These are phyloP conservation scores for Populus ilicifolia DNA, from an alignment of 345 rosid genomes.

Conservation along the genomic window DNA sequence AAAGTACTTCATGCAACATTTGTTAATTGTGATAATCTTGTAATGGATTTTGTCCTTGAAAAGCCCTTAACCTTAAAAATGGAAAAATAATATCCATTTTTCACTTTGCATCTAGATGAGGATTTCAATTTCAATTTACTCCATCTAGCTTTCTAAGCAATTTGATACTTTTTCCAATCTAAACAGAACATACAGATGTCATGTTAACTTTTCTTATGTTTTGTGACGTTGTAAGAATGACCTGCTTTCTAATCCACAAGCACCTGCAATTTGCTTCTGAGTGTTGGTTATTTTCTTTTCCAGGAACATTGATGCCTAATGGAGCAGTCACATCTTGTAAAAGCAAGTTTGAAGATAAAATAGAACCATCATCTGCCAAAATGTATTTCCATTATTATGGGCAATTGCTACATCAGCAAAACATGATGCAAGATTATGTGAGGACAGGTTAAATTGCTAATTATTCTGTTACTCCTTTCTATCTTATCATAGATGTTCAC, in stretches of 20 bases:
- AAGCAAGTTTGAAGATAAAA: slow-evolving; percentile 87
- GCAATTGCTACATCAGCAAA: slow-evolving; percentile 93
- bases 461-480: slow-evolving; percentile 9
- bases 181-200: neutral
- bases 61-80: neutral
- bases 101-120: neutral
- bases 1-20: neutral
- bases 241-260: neutral
- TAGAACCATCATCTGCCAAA: slow-evolving; percentile 89
- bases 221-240: neutral
- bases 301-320: slow-evolving; percentile 49
- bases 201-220: neutral
- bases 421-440: slow-evolving; percentile 98
- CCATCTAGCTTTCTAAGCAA: neutral
- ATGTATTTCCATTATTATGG: slow-evolving; percentile 99
- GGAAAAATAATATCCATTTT: neutral
- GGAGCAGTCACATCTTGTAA: slow-evolving; percentile 45
- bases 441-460: slow-evolving; percentile 68
- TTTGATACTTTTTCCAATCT: neutral
- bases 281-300: slow-evolving; percentile 17
- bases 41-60: neutral
- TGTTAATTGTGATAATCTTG: neutral
- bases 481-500: neutral
- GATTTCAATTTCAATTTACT: neutral
- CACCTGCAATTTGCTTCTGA: slow-evolving; percentile 10